Evolutionary conservation across 768 basidiomycete genomes (phyloP).

Genomic region (Pleurotus eryngii): DNA sequence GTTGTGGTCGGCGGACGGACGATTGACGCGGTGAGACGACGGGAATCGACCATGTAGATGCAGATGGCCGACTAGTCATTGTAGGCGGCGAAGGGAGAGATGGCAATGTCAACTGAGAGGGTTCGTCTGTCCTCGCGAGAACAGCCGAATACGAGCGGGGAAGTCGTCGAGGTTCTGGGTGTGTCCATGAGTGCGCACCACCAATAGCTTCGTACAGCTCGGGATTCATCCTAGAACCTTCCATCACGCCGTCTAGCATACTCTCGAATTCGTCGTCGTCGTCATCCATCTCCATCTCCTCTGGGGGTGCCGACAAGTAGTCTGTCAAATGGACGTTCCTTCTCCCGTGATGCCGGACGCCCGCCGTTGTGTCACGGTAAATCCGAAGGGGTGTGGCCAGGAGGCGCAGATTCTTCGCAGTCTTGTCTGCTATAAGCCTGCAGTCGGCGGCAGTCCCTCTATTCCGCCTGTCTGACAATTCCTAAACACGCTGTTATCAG

Average conservation of each 20-base stretch:
- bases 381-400: constrained; percentile 52
- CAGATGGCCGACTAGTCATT: constrained; percentile 22
- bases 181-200: constrained; percentile 9
- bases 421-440: constrained; percentile 62
- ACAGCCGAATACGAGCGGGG: constrained; percentile 1
- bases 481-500: constrained; percentile 38
- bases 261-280: constrained; percentile 63
- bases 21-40: constrained; percentile 43
- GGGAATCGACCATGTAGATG: constrained; percentile 29
- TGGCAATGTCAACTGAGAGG: constrained; percentile 13
- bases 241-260: constrained; percentile 40
- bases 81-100: constrained; percentile 21
- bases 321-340: constrained; percentile 44
- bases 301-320: constrained; percentile 48
- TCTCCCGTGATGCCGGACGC: constrained; percentile 33
- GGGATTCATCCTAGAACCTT: constrained; percentile 55
- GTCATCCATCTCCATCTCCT: constrained; percentile 59
- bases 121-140: constrained; percentile 30
- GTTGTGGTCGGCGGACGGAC: constrained; percentile 56
- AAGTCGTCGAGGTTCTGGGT: constrained; percentile 7
- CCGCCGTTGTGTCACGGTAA: constrained; percentile 40
- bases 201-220: constrained; percentile 67
- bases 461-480: constrained; percentile 69
- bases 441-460: constrained; percentile 53
- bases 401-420: constrained; percentile 57